Evolutionary conservation across 495 filamentous ascomycete genomes (phyloP).

Genomic region (Aspergillus nanangensis): DNA sequence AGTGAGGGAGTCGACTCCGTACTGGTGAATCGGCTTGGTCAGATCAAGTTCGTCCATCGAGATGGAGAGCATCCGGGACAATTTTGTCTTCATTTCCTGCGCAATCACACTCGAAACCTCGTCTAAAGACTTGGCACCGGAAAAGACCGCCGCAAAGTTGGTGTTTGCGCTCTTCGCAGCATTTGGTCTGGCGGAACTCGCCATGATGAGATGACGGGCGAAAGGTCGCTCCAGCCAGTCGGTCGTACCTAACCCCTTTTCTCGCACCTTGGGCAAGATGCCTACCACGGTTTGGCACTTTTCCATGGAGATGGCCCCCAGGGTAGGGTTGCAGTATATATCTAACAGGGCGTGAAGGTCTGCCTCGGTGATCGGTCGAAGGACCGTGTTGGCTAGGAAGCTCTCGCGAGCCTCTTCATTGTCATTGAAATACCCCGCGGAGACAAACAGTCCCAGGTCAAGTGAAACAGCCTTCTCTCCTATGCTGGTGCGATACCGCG

Average conservation of each 20-base stretch:
- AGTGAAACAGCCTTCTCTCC: slow-evolving; percentile 16
- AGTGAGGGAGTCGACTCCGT: slow-evolving; percentile 40
- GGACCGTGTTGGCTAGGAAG: slow-evolving; percentile 1
- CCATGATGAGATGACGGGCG: no score
- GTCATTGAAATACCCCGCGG: slow-evolving; percentile 1
- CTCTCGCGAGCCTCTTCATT: background rate
- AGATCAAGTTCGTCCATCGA: slow-evolving; percentile 32
- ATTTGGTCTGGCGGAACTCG: no score
- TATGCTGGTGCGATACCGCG: slow-evolving; percentile 21
- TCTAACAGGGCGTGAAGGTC: slow-evolving; percentile 7
- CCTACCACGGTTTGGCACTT: no score
- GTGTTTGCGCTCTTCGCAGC: no score
- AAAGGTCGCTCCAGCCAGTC: no score
- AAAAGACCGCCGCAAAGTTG: background rate
- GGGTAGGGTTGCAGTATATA: slow-evolving; percentile 6
- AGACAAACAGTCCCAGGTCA: slow-evolving; percentile 1
- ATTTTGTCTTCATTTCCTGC: slow-evolving; percentile 4
- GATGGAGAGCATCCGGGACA: slow-evolving; percentile 11
- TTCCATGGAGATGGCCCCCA: no score
- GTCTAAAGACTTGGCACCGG: background rate
- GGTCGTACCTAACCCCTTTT: no score
- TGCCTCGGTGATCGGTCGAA: background rate
- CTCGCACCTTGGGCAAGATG: background rate
- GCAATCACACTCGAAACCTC: no score
- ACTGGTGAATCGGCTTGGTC: slow-evolving; percentile 17